Percentiles rank a stretch among this genome's conserved stretches.
phyloP scores from a whole-genome alignment of 2,329 filamentous ascomycete genomes.

The Setomelanomma holmii region DNA sequence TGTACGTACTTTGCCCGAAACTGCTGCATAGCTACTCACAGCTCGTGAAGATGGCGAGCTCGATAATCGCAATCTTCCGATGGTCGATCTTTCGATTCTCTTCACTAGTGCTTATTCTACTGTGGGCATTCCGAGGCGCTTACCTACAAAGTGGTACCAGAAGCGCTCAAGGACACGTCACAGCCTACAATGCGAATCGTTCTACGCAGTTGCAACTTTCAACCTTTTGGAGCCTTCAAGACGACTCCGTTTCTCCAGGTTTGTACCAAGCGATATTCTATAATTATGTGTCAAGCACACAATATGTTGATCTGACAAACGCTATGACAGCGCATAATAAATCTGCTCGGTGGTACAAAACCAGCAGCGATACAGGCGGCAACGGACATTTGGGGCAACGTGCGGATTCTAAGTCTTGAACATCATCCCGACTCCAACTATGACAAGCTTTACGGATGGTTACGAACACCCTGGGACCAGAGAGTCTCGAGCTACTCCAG shows the following conservation, averaged over 20 bases:
- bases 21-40: background rate
- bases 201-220: background rate
- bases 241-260: background rate
- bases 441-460: slow-evolving; percentile 1
- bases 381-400: slow-evolving; percentile 12
- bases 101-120: slow-evolving; percentile 1
- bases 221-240: background rate
- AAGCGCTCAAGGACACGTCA: background rate
- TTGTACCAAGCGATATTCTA: slow-evolving; percentile 11
- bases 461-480: slow-evolving; percentile 7
- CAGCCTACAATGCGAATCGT: background rate
- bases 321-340: background rate
- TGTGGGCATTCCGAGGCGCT: slow-evolving; percentile 12
- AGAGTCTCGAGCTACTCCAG: slow-evolving; percentile 13
- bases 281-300: slow-evolving; percentile 3
- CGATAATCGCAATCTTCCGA: slow-evolving; percentile 10
- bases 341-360: slow-evolving; percentile 6
- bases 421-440: slow-evolving; percentile 1
- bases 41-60: slow-evolving; percentile 9
- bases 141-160: background rate
- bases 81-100: slow-evolving; percentile 12
- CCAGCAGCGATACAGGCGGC: slow-evolving; percentile 9
- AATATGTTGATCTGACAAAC: slow-evolving; percentile 12
- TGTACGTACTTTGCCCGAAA: background rate
- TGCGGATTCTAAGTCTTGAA: slow-evolving; percentile 8